Evolutionary conservation across 2,329 filamentous ascomycete genomes (phyloP).

Genomic region (Neofusicoccum sp.): DNA sequence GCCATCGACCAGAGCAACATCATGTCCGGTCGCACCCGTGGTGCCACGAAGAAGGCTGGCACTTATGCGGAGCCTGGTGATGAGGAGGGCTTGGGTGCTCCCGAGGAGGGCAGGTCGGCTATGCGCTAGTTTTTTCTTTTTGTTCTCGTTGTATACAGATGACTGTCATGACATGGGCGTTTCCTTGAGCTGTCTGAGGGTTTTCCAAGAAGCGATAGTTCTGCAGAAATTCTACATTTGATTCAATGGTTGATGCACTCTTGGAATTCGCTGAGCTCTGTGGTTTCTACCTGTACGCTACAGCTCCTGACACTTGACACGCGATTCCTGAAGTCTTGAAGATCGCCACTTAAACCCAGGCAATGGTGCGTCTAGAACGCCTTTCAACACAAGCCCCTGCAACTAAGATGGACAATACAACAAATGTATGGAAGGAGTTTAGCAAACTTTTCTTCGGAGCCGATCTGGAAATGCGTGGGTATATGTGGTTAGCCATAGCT

Average conservation of each 20-base stretch:
- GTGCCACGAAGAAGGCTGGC: slow-evolving; percentile 48
- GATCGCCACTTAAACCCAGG: too few species aligned
- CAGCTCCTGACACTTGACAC: too few species aligned
- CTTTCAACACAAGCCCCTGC: too few species aligned
- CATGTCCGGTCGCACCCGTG: slow-evolving; percentile 47
- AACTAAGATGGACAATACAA: too few species aligned
- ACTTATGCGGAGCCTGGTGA: slow-evolving; percentile 56
- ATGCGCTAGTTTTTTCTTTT: slow-evolving; percentile 19
- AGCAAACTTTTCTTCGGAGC: not conserved
- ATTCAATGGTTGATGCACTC: too few species aligned
- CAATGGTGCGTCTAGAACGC: too few species aligned
- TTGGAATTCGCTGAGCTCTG: too few species aligned
- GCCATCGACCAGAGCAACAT: slow-evolving; percentile 55
- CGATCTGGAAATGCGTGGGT: not conserved
- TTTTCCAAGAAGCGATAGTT: not conserved
- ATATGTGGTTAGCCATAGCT: not conserved
- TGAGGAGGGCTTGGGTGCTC: slow-evolving; percentile 48
- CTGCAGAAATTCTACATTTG: too few species aligned
- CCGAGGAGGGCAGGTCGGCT: slow-evolving; percentile 38
- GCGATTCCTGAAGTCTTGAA: too few species aligned
- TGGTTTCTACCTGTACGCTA: too few species aligned
- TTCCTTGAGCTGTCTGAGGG: not conserved
- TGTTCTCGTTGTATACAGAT: not conserved
- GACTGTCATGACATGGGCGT: not conserved
- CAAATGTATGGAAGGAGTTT: not conserved